Conservation (phyloP, 306 rosid species). For the Hippophae rhamnoides region DNA sequence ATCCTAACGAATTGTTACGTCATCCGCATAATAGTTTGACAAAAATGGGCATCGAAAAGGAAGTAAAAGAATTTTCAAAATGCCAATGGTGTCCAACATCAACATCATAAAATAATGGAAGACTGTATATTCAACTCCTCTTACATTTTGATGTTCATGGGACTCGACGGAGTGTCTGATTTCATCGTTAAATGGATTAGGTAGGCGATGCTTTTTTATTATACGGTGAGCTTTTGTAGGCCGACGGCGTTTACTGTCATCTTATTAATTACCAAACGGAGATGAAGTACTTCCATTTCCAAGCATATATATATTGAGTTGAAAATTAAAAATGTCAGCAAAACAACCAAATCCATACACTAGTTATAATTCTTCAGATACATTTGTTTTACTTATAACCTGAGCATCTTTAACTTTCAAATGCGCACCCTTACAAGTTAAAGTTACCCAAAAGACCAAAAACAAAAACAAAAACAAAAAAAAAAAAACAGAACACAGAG, state of each 20-base stretch:
- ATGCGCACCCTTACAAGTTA: neutral
- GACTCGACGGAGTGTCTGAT: no score
- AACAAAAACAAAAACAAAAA: neutral
- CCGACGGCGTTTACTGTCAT: neutral
- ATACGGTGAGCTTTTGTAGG: no score
- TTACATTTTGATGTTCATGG: no score
- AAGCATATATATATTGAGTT: neutral
- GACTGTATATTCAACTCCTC: no score
- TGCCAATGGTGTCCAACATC: no score
- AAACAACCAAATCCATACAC: slow-evolving; percentile 11
- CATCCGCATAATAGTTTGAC: no score
- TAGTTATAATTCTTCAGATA: slow-evolving; percentile 2
- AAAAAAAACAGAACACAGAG: neutral
- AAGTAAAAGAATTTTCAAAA: no score
- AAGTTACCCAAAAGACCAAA: neutral
- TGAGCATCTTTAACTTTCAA: slow-evolving; percentile 3
- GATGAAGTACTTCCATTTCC: neutral
- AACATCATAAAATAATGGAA: no score
- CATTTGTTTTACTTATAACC: neutral
- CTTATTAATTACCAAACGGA: neutral
- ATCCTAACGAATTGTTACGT: no score
- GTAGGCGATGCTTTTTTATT: no score
- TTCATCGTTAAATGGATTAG: no score
- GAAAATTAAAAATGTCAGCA: neutral
- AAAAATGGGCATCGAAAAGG: no score